Evolutionary conservation across 371 early-diverging fungal genomes (phyloP), one percentile per base, ranked within the genome.

Genomic region (Cokeromyces recurvatus): DNA sequence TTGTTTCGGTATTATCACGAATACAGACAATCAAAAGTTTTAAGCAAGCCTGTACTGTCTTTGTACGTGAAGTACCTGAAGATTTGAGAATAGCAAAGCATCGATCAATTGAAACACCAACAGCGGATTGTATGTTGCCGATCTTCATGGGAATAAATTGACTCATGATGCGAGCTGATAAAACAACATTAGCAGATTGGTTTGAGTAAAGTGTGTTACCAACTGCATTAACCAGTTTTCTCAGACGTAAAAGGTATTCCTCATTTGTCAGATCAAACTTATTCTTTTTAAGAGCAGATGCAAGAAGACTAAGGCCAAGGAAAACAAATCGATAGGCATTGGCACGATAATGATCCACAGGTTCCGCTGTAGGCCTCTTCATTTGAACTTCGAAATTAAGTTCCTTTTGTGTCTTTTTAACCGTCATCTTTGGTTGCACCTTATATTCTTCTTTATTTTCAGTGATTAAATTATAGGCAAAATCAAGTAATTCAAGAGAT

Each of bases 321-420:
- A 87, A 86, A 35, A 94, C 89, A 64, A 98, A 94, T 11, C 86
- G 74, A 57, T 93, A 84, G 2, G 90, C 89, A 46, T 98, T 95
- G 20, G 74, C 74, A 21, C 77, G 68, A 60, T 85, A 87, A 42
- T 84, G 79, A 38, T 85, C 85, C 21, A 77, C 66, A 11, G 77
- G 55, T 21, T 68, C 66, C 2, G 57, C 36, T 6, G 64, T 62
- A 19, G 76, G 72, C 12, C 89, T 75, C 42, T 81, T 84, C 31
- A 84, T 63, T 53, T 90, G 79, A n/a, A 91, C 90, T 11, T 79
- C 79, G 47, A 67, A 87, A 43, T 86, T 85, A 46, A 68, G 61
- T 44, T 85, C 86, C 49, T 66, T 53, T 16, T 79, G 76, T 0
- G 75, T 69, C 58, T 75, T 79, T 3, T 55, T 63, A 6, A 55